These are phyloP conservation scores for Calocybe indica DNA, from an alignment of 768 basidiomycete genomes.

Conservation along the genomic window DNA sequence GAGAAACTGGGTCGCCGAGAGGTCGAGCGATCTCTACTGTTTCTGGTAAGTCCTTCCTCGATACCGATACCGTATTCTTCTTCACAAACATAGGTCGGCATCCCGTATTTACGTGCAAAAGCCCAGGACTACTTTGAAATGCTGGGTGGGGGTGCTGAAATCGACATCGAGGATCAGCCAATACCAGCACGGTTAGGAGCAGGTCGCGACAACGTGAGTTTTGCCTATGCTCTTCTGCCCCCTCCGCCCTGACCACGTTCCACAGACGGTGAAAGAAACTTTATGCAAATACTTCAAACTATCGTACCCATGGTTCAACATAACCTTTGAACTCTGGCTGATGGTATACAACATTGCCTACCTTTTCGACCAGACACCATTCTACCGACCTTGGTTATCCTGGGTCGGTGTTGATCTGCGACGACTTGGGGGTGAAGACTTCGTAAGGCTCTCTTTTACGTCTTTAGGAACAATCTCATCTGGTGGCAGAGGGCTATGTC, in stretches of 20 bases:
- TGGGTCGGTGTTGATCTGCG: constrained; percentile 83
- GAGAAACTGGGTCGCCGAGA: constrained; percentile 65
- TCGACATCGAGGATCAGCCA: constrained; percentile 55
- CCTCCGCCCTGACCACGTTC: too few species aligned
- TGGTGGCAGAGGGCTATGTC: constrained; percentile 34
- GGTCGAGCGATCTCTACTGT: constrained; percentile 69
- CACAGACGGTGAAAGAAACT: too few species aligned
- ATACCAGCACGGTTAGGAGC: too few species aligned
- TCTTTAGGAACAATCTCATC: background rate
- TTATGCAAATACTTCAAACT: constrained; percentile 61
- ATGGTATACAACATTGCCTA: constrained; percentile 84
- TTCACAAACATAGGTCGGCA: constrained; percentile 54
- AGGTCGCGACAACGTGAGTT: too few species aligned
- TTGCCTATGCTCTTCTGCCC: too few species aligned
- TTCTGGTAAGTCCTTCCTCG: constrained; percentile 54
- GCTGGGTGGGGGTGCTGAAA: constrained; percentile 73
- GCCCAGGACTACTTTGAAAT: constrained; percentile 88
- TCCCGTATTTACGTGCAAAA: constrained; percentile 89
- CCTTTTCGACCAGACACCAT: constrained; percentile 80
- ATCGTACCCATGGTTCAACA: constrained; percentile 80
- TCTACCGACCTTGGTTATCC: constrained; percentile 87
- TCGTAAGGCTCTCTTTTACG: constrained; percentile 43
- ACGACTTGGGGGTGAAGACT: constrained; percentile 72
- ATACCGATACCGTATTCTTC: background rate
- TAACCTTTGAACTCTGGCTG: constrained; percentile 74